Conservation (phyloP, 768 basidiomycete genomes). For the Hydnomerulius pinastri region DNA sequence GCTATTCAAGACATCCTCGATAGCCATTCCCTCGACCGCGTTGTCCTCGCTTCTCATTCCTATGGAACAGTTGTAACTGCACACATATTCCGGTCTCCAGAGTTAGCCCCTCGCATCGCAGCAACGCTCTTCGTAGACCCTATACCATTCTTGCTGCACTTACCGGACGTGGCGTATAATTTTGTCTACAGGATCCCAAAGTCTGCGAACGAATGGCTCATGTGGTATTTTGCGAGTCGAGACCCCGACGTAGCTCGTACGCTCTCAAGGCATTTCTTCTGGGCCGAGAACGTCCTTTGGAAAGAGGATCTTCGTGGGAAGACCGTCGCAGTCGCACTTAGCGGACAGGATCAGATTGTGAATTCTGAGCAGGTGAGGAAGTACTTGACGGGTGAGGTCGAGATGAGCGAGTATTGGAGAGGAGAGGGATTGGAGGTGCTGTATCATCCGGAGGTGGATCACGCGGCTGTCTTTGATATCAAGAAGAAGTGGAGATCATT, state of each 20-base stretch:
- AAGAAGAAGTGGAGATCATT: conserved; percentile 27
- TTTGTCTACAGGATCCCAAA: conserved; percentile 62
- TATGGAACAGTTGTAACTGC: conserved; percentile 62
- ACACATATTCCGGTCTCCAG: conserved; percentile 48
- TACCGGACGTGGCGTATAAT: conserved; percentile 62
- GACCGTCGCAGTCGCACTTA: conserved; percentile 37
- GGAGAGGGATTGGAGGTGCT: conserved; percentile 39
- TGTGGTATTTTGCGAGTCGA: conserved; percentile 68
- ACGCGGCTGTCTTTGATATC: conserved; percentile 42
- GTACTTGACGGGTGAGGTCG: conserved; percentile 40
- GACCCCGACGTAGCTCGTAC: conserved; percentile 64
- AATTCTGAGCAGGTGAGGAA: conserved; percentile 37
- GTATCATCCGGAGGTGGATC: conserved; percentile 41
- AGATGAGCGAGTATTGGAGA: conserved; percentile 25
- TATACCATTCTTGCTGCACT: conserved; percentile 63
- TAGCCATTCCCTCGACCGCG: conserved; percentile 36
- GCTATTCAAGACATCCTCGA: conserved; percentile 48
- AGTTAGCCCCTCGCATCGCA: conserved; percentile 37
- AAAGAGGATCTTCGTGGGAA: conserved; percentile 49
- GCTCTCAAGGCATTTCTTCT: conserved; percentile 64
- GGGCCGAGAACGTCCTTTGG: conserved; percentile 64
- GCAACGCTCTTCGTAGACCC: conserved; percentile 61
- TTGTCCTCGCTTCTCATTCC: conserved; percentile 57
- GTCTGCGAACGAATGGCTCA: conserved; percentile 60
- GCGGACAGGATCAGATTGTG: conserved; percentile 46